Conservation (phyloP, 768 basidiomycete species). For the Russula emetica region DNA sequence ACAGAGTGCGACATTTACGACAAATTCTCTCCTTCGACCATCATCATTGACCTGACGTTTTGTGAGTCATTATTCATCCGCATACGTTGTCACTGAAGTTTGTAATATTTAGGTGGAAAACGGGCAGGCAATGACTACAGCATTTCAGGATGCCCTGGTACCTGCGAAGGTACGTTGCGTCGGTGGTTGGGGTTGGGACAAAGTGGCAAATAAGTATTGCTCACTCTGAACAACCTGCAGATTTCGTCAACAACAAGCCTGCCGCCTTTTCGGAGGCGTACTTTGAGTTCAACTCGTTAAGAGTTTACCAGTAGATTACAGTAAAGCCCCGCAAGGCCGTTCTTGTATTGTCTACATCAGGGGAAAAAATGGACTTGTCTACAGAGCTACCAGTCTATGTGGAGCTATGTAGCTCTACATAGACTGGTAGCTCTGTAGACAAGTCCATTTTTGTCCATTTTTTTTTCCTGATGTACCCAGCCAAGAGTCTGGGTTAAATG, state of each 20-base stretch:
- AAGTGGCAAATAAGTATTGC: background rate
- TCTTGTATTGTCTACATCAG: too few species aligned
- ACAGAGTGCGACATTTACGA: constrained; percentile 52
- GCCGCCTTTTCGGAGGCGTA: too few species aligned
- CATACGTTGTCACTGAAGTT: background rate
- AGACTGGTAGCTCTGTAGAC: too few species aligned
- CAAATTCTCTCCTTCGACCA: constrained; percentile 54
- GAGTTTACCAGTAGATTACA: constrained; percentile 48
- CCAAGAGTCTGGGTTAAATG: background rate
- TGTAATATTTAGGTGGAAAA: constrained; percentile 38
- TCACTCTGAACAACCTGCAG: constrained; percentile 37
- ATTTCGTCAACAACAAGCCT: constrained; percentile 64
- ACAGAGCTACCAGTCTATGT: too few species aligned
- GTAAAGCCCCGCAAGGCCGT: too few species aligned
- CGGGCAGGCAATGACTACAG: constrained; percentile 51
- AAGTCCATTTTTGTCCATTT: too few species aligned
- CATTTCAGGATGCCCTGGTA: constrained; percentile 49
- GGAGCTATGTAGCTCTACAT: too few species aligned
- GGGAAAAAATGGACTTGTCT: too few species aligned
- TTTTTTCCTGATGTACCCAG: too few species aligned
- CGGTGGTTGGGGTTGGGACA: background rate
- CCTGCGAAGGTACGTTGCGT: constrained; percentile 44
- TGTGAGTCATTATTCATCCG: constrained; percentile 40
- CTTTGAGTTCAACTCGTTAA: constrained; percentile 52
- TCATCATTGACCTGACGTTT: constrained; percentile 65